A percentile compares a stretch with the other conserved stretches of the same genome.
These are phyloP conservation scores for Ceratobasidium sp. DNA, from an alignment of 1,284 basidiomycete genomes.

Conservation along the genomic window DNA sequence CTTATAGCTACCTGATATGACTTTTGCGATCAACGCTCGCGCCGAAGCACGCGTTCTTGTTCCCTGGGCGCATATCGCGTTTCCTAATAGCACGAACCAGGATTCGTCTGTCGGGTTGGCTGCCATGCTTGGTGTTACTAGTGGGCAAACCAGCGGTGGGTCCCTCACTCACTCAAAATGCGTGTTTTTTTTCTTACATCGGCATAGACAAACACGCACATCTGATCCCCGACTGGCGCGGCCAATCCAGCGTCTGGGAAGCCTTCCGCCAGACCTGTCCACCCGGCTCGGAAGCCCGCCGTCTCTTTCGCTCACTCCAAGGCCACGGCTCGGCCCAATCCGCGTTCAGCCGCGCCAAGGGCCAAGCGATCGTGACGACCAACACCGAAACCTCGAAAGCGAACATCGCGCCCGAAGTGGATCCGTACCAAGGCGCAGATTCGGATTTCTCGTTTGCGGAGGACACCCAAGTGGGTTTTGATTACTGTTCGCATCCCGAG, in stretches of 20 bases:
- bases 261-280: constrained; percentile 90
- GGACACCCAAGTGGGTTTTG: constrained; percentile 72
- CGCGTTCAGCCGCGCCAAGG: constrained; percentile 32
- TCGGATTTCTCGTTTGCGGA: constrained; percentile 74
- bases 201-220: constrained; percentile 60
- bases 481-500: constrained; percentile 87
- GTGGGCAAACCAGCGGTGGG: neutral
- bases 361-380: constrained; percentile 20
- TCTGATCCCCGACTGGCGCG: constrained; percentile 88
- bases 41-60: constrained; percentile 92
- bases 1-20: constrained; percentile 85
- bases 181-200: constrained; percentile 13
- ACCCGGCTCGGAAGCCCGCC: constrained; percentile 83
- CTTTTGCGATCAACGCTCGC: constrained; percentile 91
- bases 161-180: neutral
- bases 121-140: constrained; percentile 51
- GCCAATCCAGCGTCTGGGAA: constrained; percentile 90
- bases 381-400: constrained; percentile 49
- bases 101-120: constrained; percentile 65
- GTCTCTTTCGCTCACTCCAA: constrained; percentile 81
- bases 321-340: constrained; percentile 59
- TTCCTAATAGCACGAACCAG: constrained; percentile 76
- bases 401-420: constrained; percentile 51
- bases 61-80: constrained; percentile 83
- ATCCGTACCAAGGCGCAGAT: constrained; percentile 54